Evolutionary conservation across 176 grass and related monocot genomes (phyloP).

Genomic region (Zizania latifolia): DNA sequence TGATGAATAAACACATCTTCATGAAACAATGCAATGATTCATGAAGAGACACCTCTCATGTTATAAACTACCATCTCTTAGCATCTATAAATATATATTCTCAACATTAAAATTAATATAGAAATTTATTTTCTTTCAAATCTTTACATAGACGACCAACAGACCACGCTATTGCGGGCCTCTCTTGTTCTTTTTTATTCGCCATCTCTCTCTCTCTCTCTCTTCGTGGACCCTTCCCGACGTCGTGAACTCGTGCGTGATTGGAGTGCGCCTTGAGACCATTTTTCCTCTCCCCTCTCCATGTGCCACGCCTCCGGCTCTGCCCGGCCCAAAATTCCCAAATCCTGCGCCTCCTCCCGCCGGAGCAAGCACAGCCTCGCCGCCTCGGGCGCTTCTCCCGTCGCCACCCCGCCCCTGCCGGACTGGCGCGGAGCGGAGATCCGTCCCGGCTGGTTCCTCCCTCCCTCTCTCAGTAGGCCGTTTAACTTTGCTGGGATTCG

Average conservation of each 20-base stretch:
- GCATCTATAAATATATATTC: too few species aligned
- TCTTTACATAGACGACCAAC: neutral
- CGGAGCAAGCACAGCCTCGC: constrained; percentile 13
- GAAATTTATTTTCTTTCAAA: too few species aligned
- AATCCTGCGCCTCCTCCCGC: constrained; percentile 10
- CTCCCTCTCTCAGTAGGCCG: constrained; percentile 3
- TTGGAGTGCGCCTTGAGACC: constrained; percentile 23
- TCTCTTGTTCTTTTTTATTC: neutral
- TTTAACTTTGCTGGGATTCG: neutral
- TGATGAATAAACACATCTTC: too few species aligned
- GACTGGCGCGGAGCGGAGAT: constrained; percentile 23
- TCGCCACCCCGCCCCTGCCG: neutral
- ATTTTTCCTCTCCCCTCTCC: constrained; percentile 30
- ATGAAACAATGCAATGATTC: too few species aligned
- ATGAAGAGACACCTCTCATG: too few species aligned
- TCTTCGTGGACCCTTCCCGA: neutral
- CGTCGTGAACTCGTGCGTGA: constrained; percentile 17
- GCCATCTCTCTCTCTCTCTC: neutral
- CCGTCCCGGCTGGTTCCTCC: neutral
- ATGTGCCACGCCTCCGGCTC: constrained; percentile 4
- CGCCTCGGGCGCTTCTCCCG: neutral
- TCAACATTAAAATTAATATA: too few species aligned
- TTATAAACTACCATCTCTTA: too few species aligned
- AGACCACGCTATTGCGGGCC: neutral
- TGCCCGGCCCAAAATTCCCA: constrained; percentile 3